These are phyloP conservation scores for Acorus calamus DNA, from an alignment of 106 monocot genomes.

Conservation along the genomic window DNA sequence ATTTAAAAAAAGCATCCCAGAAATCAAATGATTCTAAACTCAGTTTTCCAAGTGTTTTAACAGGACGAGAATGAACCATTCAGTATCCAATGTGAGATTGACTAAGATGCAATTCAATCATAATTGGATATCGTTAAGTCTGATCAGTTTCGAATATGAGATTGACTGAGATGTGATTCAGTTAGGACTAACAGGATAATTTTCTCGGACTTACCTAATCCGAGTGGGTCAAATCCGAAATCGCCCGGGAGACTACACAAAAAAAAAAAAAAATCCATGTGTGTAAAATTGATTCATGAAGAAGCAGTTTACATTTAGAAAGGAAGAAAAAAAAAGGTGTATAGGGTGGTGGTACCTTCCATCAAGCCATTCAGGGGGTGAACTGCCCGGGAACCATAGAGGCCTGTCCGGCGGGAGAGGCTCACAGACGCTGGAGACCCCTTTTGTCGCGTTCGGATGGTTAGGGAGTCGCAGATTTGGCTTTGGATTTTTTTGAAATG, in stretches of 20 bases:
- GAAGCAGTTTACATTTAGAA: not conserved
- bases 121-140: too few species aligned
- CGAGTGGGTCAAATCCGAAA: constrained; percentile 90
- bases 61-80: too few species aligned
- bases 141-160: too few species aligned
- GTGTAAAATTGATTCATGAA: not conserved
- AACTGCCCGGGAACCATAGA: constrained; percentile 87
- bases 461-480: too few species aligned
- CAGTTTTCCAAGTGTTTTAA: too few species aligned
- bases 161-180: too few species aligned
- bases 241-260: constrained; percentile 70
- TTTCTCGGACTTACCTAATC: constrained; percentile 36
- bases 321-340: not conserved
- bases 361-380: constrained; percentile 88
- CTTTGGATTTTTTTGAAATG: too few species aligned
- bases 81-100: too few species aligned
- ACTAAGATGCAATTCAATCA: too few species aligned
- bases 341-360: constrained; percentile 33
- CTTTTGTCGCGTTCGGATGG: constrained; percentile 38
- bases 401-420: constrained; percentile 86
- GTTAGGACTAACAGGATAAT: not conserved
- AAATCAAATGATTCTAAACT: too few species aligned
- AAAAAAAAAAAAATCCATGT: not conserved
- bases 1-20: too few species aligned
- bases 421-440: constrained; percentile 70